These are phyloP conservation scores for Sporisorium reilianum DNA, from an alignment of 1,284 basidiomycete genomes.

Conservation along the genomic window DNA sequence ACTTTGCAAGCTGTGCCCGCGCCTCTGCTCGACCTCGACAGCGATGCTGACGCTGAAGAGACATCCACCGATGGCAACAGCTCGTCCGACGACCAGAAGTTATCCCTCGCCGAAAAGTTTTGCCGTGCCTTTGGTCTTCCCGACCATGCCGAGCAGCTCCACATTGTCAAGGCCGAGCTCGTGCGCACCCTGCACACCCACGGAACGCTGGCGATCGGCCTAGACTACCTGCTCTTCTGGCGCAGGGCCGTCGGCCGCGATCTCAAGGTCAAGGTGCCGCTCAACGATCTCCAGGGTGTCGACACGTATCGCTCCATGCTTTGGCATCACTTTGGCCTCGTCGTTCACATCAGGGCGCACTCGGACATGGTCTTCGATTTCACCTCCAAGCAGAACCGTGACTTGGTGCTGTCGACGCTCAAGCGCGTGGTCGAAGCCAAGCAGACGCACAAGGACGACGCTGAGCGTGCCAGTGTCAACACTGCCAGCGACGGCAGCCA, in stretches of 20 bases:
- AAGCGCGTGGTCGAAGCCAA: constrained; percentile 30
- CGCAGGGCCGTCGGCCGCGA: constrained; percentile 49
- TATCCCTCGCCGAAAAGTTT: constrained; percentile 33
- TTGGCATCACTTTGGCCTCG: constrained; percentile 58
- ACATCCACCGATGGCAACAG: constrained; percentile 6
- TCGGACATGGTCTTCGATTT: constrained; percentile 61
- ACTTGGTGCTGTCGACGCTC: constrained; percentile 35
- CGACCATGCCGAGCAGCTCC: constrained; percentile 35
- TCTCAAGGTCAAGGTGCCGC: constrained; percentile 57
- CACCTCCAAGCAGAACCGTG: constrained; percentile 40
- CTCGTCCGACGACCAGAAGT: constrained; percentile 16
- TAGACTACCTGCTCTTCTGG: constrained; percentile 61
- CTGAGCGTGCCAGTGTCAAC: constrained; percentile 9
- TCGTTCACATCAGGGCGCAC: constrained; percentile 56
- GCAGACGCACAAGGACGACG: constrained; percentile 10
- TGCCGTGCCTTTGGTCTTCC: constrained; percentile 49
- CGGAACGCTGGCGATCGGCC: constrained; percentile 59
- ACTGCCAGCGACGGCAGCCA: constrained; percentile 11
- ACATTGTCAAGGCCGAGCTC: constrained; percentile 52
- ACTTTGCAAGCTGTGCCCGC: constrained; percentile 18
- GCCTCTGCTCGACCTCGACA: constrained; percentile 39
- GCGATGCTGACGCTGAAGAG: constrained; percentile 19
- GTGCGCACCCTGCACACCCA: constrained; percentile 56
- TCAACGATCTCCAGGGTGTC: constrained; percentile 55
- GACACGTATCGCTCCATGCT: constrained; percentile 51